Percentiles rank a stretch among this genome's conserved stretches.
phyloP scores from a whole-genome alignment of 202 grass and related monocot genomes.

The Dendrocalamus latiflorus region DNA sequence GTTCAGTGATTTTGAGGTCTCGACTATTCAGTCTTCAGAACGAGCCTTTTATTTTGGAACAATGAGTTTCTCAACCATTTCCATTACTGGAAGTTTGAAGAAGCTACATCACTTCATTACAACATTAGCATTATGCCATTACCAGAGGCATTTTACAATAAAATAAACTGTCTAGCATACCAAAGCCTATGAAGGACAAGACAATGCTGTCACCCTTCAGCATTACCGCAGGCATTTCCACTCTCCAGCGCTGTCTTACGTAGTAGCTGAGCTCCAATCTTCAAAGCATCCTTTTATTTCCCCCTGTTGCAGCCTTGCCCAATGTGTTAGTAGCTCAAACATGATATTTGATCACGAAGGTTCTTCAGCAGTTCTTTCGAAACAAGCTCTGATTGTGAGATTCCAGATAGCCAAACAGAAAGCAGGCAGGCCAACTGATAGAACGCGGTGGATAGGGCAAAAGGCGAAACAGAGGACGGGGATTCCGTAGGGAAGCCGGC shows the following conservation, averaged over 20 bases:
- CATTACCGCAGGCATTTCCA: too few relatives aligned
- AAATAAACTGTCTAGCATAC: background rate
- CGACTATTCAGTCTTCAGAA: background rate
- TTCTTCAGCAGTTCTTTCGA: background rate
- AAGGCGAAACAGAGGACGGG: too few relatives aligned
- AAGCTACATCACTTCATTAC: background rate
- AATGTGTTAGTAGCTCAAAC: background rate
- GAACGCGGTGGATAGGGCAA: too few relatives aligned
- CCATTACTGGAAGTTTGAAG: background rate
- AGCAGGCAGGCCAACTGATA: background rate
- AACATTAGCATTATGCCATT: background rate
- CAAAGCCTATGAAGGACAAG: background rate
- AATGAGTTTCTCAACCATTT: background rate
- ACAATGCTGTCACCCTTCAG: background rate
- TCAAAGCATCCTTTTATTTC: background rate
- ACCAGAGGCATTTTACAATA: background rate
- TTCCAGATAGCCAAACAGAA: background rate
- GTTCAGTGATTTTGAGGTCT: background rate
- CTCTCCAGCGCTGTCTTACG: background rate
- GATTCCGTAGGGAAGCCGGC: too few relatives aligned
- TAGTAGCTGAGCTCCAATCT: background rate
- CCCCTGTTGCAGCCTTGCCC: background rate
- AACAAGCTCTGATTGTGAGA: background rate
- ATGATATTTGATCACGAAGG: too few relatives aligned
- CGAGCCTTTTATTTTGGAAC: background rate